These are phyloP conservation scores for Suillus subalutaceus DNA, from an alignment of 768 basidiomycete species.

Conservation along the genomic window DNA sequence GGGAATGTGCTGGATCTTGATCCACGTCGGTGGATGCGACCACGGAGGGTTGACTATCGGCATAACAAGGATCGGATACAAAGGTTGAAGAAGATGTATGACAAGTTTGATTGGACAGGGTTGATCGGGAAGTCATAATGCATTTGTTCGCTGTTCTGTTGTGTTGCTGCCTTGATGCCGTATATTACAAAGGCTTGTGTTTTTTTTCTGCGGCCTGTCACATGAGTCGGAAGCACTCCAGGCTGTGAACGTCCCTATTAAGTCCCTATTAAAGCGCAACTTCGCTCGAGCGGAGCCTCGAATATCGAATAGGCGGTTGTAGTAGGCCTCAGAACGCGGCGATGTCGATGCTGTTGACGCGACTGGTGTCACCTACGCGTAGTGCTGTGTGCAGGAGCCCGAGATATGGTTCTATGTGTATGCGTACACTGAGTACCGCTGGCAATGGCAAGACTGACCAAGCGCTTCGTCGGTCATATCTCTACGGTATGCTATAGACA, in stretches of 20 bases:
- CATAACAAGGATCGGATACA: conserved; percentile 71
- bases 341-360: background rate
- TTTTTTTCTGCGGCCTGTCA: background rate
- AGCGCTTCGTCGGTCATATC: conserved; percentile 6
- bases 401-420: background rate
- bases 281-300: background rate
- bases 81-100: conserved; percentile 75
- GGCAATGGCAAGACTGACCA: conserved; percentile 2
- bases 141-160: conserved; percentile 1
- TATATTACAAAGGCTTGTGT: background rate
- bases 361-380: background rate
- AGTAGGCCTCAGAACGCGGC: background rate
- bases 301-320: background rate
- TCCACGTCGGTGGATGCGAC: conserved; percentile 82
- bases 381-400: background rate
- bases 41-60: conserved; percentile 70
- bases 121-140: conserved; percentile 52
- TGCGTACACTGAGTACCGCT: background rate
- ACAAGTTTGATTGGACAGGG: conserved; percentile 79
- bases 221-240: background rate
- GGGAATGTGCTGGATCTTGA: conserved; percentile 90
- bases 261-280: background rate
- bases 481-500: background rate
- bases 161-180: background rate
- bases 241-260: too few relatives aligned